These are phyloP conservation scores for Phytophthora hibernalis DNA, from an alignment of 352 stramenopile genomes.

Conservation along the genomic window DNA sequence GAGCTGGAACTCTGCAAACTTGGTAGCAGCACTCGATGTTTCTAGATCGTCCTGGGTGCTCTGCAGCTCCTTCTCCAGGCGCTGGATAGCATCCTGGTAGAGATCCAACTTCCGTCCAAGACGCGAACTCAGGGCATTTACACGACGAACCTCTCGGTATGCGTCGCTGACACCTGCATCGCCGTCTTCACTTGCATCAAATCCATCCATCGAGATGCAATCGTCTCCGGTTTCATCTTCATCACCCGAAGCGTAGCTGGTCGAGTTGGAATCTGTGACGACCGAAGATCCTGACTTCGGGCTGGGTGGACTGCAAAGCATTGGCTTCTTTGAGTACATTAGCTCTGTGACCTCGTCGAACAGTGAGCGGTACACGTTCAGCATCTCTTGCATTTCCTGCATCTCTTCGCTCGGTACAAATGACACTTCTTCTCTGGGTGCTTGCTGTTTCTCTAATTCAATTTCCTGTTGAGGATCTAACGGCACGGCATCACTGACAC, in stretches of 20 bases:
- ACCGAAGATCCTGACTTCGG: constrained; percentile 72
- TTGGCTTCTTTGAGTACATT: constrained; percentile 59
- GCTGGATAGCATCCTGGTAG: constrained; percentile 76
- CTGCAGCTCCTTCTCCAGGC: constrained; percentile 69
- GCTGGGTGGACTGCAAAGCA: constrained; percentile 53
- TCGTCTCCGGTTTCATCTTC: constrained; percentile 51
- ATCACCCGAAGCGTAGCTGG: constrained; percentile 67
- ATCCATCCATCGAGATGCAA: constrained; percentile 41
- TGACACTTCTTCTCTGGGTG: constrained; percentile 28
- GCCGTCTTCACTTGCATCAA: constrained; percentile 44
- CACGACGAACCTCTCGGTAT: constrained; percentile 69
- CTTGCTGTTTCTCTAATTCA: constrained; percentile 29
- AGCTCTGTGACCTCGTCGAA: constrained; percentile 68
- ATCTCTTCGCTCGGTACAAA: constrained; percentile 44
- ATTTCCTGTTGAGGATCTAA: constrained; percentile 27
- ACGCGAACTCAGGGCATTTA: constrained; percentile 60
- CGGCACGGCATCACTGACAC: constrained; percentile 39
- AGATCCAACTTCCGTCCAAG: constrained; percentile 76
- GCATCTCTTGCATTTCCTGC: constrained; percentile 61
- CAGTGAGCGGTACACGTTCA: constrained; percentile 75
- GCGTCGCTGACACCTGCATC: constrained; percentile 38
- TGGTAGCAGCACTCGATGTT: constrained; percentile 75
- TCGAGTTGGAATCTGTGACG: constrained; percentile 67
- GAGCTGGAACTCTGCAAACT: constrained; percentile 85
- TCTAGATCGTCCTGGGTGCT: constrained; percentile 80